phyloP scores from a whole-genome alignment of 768 basidiomycete species.

The Macrolepiota albuminosa region DNA sequence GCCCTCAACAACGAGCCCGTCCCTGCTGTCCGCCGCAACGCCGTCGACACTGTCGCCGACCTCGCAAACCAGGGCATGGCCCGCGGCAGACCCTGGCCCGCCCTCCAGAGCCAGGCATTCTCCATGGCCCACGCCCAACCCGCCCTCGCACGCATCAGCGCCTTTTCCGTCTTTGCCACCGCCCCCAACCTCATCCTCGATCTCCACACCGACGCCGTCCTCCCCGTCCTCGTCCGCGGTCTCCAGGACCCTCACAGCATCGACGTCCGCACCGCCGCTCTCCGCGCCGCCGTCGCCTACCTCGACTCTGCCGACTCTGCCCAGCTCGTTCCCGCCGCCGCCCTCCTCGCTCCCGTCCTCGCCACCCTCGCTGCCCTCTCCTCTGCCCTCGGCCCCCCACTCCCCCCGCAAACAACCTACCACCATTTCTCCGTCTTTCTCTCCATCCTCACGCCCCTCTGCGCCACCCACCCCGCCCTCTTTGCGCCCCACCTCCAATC shows the following conservation, averaged over 20 bases:
- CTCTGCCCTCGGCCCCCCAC: background rate
- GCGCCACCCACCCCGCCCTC: conserved; percentile 60
- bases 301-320: conserved; percentile 55
- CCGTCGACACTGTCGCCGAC: conserved; percentile 73
- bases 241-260: conserved; percentile 50
- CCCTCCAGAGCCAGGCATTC: conserved; percentile 68
- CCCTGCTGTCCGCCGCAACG: conserved; percentile 58
- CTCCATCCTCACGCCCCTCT: conserved; percentile 64
- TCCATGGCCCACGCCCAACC: conserved; percentile 47
- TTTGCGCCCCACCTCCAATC: conserved; percentile 62
- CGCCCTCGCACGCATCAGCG: conserved; percentile 44
- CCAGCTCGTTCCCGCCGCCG: conserved; percentile 37
- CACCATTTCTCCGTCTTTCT: conserved; percentile 62
- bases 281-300: conserved; percentile 67
- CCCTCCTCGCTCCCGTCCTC: conserved; percentile 63
- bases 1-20: conserved; percentile 60
- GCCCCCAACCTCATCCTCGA: conserved; percentile 76
- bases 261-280: conserved; percentile 70
- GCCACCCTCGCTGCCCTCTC: background rate
- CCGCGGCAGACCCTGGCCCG: conserved; percentile 79
- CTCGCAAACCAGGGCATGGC: conserved; percentile 71
- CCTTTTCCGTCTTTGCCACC: conserved; percentile 68
- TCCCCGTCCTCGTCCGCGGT: conserved; percentile 62
- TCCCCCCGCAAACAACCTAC: conserved; percentile 21
- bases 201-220: conserved; percentile 64